Base-by-base conservation (phyloP, 257 asterid genomes). In the Solanum dulcamara region DNA sequence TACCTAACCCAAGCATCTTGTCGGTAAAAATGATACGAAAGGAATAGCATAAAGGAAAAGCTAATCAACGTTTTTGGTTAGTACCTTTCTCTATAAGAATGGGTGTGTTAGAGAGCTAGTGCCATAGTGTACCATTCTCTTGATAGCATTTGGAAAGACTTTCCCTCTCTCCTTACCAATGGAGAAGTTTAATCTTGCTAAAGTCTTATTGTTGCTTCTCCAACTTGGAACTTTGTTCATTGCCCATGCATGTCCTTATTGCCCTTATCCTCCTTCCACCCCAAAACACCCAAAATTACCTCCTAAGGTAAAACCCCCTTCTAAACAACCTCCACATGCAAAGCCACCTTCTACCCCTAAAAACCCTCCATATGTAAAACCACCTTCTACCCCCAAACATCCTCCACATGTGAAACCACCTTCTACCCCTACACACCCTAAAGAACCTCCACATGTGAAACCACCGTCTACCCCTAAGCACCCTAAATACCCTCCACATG, bases 181-280 rank as follows among this genome's bases (percentile, higher is more conserved):
- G 83, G 83, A 77, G 42, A 77, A 46, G 62, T 46, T 26, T 48
- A 77, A 46, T 46, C 28, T 77, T 46, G 83, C 62, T 77, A 46
- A 11, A 77, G 10, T 77, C 5, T 77, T 77, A 46, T 46, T 77
- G 83, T 77, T 93, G 28, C 85, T 90, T 12, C 92, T 93, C 64
- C 88, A 86, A 85, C 87, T 90, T 24, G 94, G 90, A 84, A 81
- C 90, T 44, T 66, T 92, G 82, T 83, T 91, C 15, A 32, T 62
- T 53, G 85, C 93, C 57, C 88, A 85, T 62, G 95, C 94, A 89
- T 92, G 97, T 15, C 94, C 94, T n/a, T 35, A 85, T 44, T 93
- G 97, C 64, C 87, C 89, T 15, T 55, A 88, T 86, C 93, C 91
- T 6, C 93, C 91, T 64, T 89, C 92, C 55, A 32, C 81, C 80